Conservation (phyloP, 805 yeast species). For the Groenewaldozyma salmanticensis region DNA sequence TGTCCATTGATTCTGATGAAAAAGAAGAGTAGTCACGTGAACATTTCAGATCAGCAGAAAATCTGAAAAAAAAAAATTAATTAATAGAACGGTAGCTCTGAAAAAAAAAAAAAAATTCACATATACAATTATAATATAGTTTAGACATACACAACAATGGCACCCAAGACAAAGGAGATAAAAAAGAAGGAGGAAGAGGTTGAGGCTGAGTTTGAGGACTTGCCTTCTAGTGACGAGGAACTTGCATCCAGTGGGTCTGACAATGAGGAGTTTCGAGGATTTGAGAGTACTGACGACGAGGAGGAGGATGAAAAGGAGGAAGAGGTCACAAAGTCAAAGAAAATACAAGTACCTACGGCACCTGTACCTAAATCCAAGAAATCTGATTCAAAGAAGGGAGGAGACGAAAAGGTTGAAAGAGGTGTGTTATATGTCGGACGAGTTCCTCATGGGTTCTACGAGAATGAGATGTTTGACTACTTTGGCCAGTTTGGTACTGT, state of each 20-base stretch:
- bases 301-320: slow-evolving; percentile 18
- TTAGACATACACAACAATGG: too few relatives aligned
- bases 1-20: too few relatives aligned
- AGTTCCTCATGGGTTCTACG: slow-evolving; percentile 87
- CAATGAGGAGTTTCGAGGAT: slow-evolving; percentile 16
- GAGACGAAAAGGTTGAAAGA: slow-evolving; percentile 15
- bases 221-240: slow-evolving; percentile 18
- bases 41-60: too few relatives aligned
- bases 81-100: too few relatives aligned
- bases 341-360: slow-evolving; percentile 9
- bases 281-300: slow-evolving; percentile 22
- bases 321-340: slow-evolving; percentile 11
- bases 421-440: slow-evolving; percentile 86
- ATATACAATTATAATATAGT: too few relatives aligned
- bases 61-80: too few relatives aligned
- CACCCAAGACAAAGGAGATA: too few relatives aligned
- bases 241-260: slow-evolving; percentile 1
- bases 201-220: slow-evolving; percentile 7
- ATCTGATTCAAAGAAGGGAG: slow-evolving; percentile 6
- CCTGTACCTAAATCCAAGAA: slow-evolving; percentile 9
- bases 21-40: too few relatives aligned
- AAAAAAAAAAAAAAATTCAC: too few relatives aligned
- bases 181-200: background rate
- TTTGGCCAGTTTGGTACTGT: slow-evolving; percentile 88
- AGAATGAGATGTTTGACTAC: slow-evolving; percentile 58